Base-by-base conservation (phyloP, 1,284 basidiomycete species). In the Rhodotorula glutinis region DNA sequence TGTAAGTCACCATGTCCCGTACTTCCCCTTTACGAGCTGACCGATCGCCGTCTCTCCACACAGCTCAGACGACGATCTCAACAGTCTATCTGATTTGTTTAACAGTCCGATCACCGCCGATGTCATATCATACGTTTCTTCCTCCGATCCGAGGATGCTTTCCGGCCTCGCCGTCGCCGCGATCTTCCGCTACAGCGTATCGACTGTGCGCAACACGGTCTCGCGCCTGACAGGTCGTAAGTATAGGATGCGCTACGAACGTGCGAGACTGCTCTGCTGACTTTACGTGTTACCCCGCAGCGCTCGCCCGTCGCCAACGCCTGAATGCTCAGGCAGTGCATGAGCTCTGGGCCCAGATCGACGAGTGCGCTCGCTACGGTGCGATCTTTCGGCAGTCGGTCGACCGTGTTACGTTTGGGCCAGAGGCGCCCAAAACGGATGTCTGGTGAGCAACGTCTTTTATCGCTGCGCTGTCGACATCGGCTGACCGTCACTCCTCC, bases 151-250 rank as follows among this genome's bases (percentile, higher is more conserved):
- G 38, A 41, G 27, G 23, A 60, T 62, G 40, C 69, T 73, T 19
- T 55, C 65, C 17, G 71, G 71, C 8, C 55, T 73, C 29, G 69
- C 66, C 19, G 67, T 70, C 30, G 69, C 70, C 25, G 27, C 57
- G 23, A 62, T 71, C 33, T 73, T 73, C 58, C 66, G 69, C 7
- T 67, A 65, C 49, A 47, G 66, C 40, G 60, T 61, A n/a, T 52
- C 41, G 3, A 43, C 38, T 53, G 54, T 71, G 2, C 62, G 69
- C 8, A 41, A 23, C 10, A 63, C 64, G 2, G 57, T 66, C n/a
- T 21, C 29, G 0, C 40, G 55, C 13, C 51, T 71, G 25, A 61
- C 66, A 2, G 46, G 53, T 13, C 66, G 69, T 68, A 23, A 27
- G 69, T 54, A 16, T 16, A 21, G 14, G 17, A 38, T 7, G 10